Conservation (phyloP, 306 rosid genomes). For the Sphenostylis stenocarpa region DNA sequence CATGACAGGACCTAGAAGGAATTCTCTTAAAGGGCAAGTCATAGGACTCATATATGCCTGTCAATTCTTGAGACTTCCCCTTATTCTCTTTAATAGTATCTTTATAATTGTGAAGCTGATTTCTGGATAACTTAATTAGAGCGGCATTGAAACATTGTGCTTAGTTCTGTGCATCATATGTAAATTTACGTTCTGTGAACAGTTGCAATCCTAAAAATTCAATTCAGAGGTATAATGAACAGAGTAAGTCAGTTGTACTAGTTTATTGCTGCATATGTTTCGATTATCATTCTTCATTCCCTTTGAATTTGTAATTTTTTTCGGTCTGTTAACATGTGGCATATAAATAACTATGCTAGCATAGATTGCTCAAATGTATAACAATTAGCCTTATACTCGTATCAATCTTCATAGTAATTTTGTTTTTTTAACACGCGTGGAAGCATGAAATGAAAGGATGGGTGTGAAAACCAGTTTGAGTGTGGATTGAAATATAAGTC, state of each 20-base stretch:
- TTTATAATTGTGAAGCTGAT: conserved; percentile 56
- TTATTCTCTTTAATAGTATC: conserved; percentile 58
- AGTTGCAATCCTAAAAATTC: not conserved
- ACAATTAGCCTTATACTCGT: not conserved
- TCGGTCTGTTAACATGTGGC: not conserved
- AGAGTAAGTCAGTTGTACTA: not conserved
- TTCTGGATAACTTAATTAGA: conserved; percentile 48
- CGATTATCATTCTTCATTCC: conserved; percentile 1
- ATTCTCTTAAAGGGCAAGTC: conserved; percentile 66
- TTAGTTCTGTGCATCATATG: conserved; percentile 13
- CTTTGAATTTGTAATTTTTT: not conserved
- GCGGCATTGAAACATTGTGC: not conserved
- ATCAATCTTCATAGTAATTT: no score
- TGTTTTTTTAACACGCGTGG: not conserved
- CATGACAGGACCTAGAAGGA: conserved; percentile 53
- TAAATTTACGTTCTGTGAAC: not conserved
- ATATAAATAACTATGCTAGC: not conserved
- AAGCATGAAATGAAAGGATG: not conserved
- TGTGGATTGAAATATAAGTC: not conserved
- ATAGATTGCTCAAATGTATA: not conserved
- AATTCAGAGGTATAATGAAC: conserved; percentile 2
- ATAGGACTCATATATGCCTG: conserved; percentile 69
- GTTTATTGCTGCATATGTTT: not conserved
- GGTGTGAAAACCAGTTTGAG: not conserved
- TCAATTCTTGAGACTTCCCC: conserved; percentile 76